Evolutionary conservation across 371 early-diverging fungal genomes (phyloP), one percentile per base, ranked within the genome.

Genomic region (Modicella reniformis): DNA sequence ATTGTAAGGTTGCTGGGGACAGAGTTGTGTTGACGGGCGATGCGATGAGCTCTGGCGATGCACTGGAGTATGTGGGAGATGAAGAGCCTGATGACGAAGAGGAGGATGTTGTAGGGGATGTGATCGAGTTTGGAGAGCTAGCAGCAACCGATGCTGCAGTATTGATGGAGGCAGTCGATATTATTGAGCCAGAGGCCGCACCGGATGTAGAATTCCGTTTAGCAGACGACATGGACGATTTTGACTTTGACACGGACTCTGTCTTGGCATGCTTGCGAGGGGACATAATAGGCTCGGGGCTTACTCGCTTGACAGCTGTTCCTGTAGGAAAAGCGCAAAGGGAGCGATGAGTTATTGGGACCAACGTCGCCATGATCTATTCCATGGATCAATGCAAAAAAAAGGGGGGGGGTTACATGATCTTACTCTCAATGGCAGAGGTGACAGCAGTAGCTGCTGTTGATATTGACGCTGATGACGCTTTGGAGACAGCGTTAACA

Each of bases 1-100:
- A 76, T 23, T 76, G 76, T 15, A 76, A 64, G 1, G 76, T 76
- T 10, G 68, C 77, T 25, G 77, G 65, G 10, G 77, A 72, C 5
- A 77, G 65, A 6, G 77, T 72, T 1, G 77, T 76, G 48, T 67
- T 70, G 50, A 56, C 48, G n/a, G 74, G 47, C 5, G 67, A 58
- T 1, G 68, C 53, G n/a, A 59, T 26, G 3, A n/a, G n/a, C n/a
- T n/a, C n/a, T n/a, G n/a, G n/a, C n/a, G n/a, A n/a, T n/a, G n/a
- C n/a, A n/a, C n/a, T n/a, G n/a, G n/a, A n/a, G n/a, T n/a, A n/a
- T n/a, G n/a, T n/a, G n/a, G n/a, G n/a, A 51, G 33, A 28, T 13
- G 41, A 6, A 37, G 37, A 28, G 19, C 25, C 26, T 34, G 23
- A 32, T 28, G 47, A 9, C 57, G 30, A 40, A 8, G 54, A 29